phyloP scores from a whole-genome alignment of 140 eudicot species.

The Senecio squalidus region DNA sequence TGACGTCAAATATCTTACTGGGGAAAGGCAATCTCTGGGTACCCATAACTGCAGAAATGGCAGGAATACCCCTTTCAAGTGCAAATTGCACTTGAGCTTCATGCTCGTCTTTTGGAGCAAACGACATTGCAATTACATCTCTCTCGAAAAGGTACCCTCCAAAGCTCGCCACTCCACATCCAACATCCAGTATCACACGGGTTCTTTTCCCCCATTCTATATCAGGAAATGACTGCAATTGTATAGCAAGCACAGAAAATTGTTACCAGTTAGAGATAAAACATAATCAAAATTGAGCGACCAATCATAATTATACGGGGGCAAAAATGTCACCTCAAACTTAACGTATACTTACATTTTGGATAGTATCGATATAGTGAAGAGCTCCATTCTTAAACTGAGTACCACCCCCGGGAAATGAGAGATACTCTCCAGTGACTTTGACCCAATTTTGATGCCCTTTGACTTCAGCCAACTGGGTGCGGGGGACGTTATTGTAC shows the following conservation, averaged over 20 bases:
- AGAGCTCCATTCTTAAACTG: conserved; percentile 51
- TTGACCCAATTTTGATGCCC: conserved; percentile 65
- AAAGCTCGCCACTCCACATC: conserved; percentile 65
- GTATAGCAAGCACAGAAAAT: not conserved
- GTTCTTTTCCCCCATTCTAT: conserved; percentile 43
- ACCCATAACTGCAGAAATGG: conserved; percentile 55
- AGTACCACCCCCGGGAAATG: conserved; percentile 59
- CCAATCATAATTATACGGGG: no score
- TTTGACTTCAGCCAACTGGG: conserved; percentile 45
- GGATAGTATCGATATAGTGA: conserved; percentile 41
- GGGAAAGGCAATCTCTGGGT: conserved; percentile 59
- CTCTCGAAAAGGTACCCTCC: conserved; percentile 52
- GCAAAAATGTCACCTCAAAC: no score
- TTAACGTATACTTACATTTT: conserved; percentile 33
- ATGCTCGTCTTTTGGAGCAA: conserved; percentile 63
- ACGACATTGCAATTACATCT: conserved; percentile 46
- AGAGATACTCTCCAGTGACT: conserved; percentile 46
- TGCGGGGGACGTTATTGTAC: conserved; percentile 43
- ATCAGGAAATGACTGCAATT: conserved; percentile 33
- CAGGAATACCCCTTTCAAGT: conserved; percentile 62
- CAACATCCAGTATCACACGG: conserved; percentile 51
- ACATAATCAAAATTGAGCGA: not conserved
- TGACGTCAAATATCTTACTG: conserved; percentile 40
- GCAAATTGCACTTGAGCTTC: conserved; percentile 70
- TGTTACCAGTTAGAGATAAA: not conserved